Percentiles rank a stretch among this genome's conserved stretches.
Evolutionary conservation across 768 basidiomycete species (phyloP).

Genomic region (Mycena capillaripes): DNA sequence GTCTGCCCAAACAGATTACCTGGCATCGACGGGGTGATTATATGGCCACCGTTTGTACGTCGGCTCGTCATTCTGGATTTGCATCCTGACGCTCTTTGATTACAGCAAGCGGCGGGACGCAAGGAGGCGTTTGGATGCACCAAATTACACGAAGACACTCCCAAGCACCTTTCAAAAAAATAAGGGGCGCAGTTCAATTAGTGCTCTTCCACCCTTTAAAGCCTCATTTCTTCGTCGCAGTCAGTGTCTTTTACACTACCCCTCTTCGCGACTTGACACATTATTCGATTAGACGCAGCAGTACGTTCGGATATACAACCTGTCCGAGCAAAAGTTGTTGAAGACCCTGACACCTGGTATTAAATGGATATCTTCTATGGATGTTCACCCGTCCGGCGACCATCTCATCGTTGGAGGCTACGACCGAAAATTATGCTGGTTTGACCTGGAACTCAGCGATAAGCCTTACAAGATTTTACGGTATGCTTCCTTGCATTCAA

Average conservation of each 20-base stretch:
- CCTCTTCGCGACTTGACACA: constrained; percentile 32
- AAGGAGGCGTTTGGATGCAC: constrained; percentile 95
- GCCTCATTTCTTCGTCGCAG: constrained; percentile 98
- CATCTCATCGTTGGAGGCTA: constrained; percentile 98
- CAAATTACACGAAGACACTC: constrained; percentile 94
- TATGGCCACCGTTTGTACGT: constrained; percentile 93
- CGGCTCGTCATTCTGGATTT: constrained; percentile 8
- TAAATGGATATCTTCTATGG: constrained; percentile 97
- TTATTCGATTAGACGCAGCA: constrained; percentile 83
- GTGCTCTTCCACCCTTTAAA: constrained; percentile 96
- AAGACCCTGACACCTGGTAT: constrained; percentile 97
- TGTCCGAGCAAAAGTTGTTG: constrained; percentile 92
- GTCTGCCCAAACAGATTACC: constrained; percentile 81
- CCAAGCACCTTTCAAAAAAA: constrained; percentile 97
- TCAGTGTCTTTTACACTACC: constrained; percentile 56
- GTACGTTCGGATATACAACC: constrained; percentile 95
- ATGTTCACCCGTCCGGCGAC: constrained; percentile 95
- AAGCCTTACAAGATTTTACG: constrained; percentile 98
- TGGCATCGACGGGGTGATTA: constrained; percentile 99
- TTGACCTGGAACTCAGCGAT: constrained; percentile 95
- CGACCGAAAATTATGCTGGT: constrained; percentile 98
- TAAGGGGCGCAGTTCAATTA: constrained; percentile 90
- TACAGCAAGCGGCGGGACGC: constrained; percentile 74
- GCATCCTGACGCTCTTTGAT: constrained; percentile 26
- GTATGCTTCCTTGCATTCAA: constrained; percentile 53